Base-by-base conservation (phyloP, 768 basidiomycete genomes). In the Leccinum incarnatum region DNA sequence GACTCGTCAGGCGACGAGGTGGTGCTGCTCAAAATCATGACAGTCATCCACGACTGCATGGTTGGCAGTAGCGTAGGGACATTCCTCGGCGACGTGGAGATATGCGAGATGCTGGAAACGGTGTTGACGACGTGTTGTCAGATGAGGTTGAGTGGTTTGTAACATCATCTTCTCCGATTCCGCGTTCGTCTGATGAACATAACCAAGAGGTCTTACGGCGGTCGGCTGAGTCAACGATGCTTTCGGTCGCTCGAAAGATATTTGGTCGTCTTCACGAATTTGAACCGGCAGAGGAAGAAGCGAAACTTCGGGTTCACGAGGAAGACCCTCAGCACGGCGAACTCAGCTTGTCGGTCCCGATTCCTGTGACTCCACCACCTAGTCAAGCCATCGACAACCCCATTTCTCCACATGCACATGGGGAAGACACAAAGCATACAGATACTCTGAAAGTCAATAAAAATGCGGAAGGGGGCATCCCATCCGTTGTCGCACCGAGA, bases 1-100 rank as follows among this genome's bases (percentile, higher is more conserved):
- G 95, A 98, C 70, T 93, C 93, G 2, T 93, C 95, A n/a, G 91
- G 93, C 5, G 97, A 99, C 74, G 97, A 99, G 72, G 91, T 97
- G 8, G 95, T 98, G 9, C 79, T 98, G 7, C 81, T 96, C 62
- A 91, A 87, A 72, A 94, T 98, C 59, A 85, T 98, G 79, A 83
- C 87, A 8, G 87, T 98, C 17, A 94, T 96, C 54, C 85, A 92
- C 61, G 86, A 91, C 62, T 89, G 90, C 66, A 79, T 97, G 62
- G 87, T 88, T 62, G 80, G 85, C 54, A 74, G 70, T 57, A 76
- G 74, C 57, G 84, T 92, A 29, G 89, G 91, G 1, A 71, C 75
- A n/a, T 78, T 79, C 10, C 80, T 98, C 36, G 93, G 91, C 27
- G 96, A 99, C 67, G 84, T 97, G 54, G 93, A 95, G 70, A 88